A percentile compares a stretch with the other conserved stretches of the same genome.
phyloP scores from a whole-genome alignment of 2,329 filamentous ascomycete genomes.

The Neofusicoccum kwambonambiense region DNA sequence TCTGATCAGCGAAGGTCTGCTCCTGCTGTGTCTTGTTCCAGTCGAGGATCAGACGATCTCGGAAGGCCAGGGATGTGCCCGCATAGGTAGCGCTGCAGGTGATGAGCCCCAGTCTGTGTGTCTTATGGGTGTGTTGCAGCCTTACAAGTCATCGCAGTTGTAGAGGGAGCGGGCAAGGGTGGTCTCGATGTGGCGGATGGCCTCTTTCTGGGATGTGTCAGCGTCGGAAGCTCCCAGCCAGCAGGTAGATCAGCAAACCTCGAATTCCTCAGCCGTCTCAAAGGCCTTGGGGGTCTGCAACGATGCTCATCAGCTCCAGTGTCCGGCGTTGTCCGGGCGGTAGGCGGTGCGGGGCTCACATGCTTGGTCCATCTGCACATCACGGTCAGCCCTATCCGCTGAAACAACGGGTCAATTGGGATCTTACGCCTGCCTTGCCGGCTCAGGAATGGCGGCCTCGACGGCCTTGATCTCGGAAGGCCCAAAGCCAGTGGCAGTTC shows the following conservation, averaged over 20 bases:
- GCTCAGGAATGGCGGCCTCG: conserved; percentile 87
- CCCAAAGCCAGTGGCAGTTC: conserved; percentile 93
- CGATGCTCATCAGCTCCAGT: conserved; percentile 3
- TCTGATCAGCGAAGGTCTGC: conserved; percentile 85
- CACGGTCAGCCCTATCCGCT: conserved; percentile 7
- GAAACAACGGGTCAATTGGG: conserved; percentile 5
- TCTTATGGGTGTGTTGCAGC: neutral
- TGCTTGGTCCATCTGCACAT: conserved; percentile 58
- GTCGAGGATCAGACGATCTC: conserved; percentile 87
- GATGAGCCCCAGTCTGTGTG: conserved; percentile 15
- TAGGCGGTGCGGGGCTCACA: conserved; percentile 41
- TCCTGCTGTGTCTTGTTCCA: conserved; percentile 99
- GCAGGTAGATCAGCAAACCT: conserved; percentile 39
- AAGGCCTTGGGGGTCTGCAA: conserved; percentile 65
- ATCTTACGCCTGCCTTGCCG: conserved; percentile 77
- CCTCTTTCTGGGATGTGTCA: conserved; percentile 59
- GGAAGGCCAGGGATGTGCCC: conserved; percentile 85
- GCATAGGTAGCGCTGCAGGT: conserved; percentile 72
- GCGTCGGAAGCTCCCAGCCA: neutral
- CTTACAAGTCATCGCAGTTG: conserved; percentile 86
- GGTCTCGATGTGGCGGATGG: conserved; percentile 93
- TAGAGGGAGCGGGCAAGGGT: conserved; percentile 93
- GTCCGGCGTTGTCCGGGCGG: neutral
- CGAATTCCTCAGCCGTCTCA: conserved; percentile 76
- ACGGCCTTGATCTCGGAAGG: conserved; percentile 89